These are phyloP conservation scores for Calocera viscosa DNA, from an alignment of 768 basidiomycete species.

Conservation along the genomic window DNA sequence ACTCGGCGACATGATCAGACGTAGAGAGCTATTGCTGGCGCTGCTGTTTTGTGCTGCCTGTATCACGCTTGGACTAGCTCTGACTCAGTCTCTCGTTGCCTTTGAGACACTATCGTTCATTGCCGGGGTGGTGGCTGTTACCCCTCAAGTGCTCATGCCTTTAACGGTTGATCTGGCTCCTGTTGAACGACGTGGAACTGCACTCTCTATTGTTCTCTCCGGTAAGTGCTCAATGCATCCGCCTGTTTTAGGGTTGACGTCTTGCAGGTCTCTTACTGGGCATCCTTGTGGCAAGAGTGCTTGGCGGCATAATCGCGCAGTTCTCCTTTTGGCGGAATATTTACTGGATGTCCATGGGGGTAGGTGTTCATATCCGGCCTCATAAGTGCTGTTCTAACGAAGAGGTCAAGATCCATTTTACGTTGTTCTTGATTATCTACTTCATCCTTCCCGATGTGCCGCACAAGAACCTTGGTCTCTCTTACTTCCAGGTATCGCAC, in stretches of 20 bases:
- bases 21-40: constrained; percentile 54
- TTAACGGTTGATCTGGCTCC: constrained; percentile 73
- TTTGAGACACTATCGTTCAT: constrained; percentile 62
- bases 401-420: constrained; percentile 17
- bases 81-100: constrained; percentile 44
- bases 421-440: constrained; percentile 24
- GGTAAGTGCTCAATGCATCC: constrained; percentile 19
- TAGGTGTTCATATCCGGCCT: constrained; percentile 13
- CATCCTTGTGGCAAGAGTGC: constrained; percentile 57
- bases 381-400: constrained; percentile 1
- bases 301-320: constrained; percentile 63
- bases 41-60: constrained; percentile 42
- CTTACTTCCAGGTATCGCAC: constrained; percentile 22
- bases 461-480: constrained; percentile 28
- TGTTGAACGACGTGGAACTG: constrained; percentile 54
- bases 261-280: constrained; percentile 43
- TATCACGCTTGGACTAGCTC: constrained; percentile 58
- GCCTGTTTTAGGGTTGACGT: neutral
- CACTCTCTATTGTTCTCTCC: constrained; percentile 47
- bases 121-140: constrained; percentile 56
- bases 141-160: constrained; percentile 49
- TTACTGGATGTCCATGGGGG: constrained; percentile 34
- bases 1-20: constrained; percentile 67
- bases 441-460: constrained; percentile 34
- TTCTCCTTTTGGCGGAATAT: constrained; percentile 47